Base-by-base conservation (phyloP, 2,329 filamentous ascomycete genomes). In the Trichothecium roseum region DNA sequence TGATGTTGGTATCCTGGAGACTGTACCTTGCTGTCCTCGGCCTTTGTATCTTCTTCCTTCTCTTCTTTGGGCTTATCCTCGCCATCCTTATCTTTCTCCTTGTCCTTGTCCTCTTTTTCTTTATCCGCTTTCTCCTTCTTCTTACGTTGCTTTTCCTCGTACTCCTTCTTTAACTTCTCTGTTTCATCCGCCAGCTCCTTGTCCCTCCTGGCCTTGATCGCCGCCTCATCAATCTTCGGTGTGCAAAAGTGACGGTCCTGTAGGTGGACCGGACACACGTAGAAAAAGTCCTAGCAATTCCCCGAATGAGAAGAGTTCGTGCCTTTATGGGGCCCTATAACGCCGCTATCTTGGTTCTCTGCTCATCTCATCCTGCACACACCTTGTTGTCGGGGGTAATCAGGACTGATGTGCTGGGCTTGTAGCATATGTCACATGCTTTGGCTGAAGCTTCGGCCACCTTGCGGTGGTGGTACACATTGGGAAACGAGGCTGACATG, bases 381-480 rank as follows among this genome's bases (percentile, higher is more conserved):
- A 91, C 88, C 76, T 89, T 91, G 51, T 85, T 88, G 50, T 93
- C 87, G 1, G 84, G 75, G 8, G 87, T 93, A 46, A 94, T 84
- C 37, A 98, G 67, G 14, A 96, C 89, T 45, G 81, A 93, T 6
- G 80, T 77, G 40, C 81, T 86, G 8, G 84, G 82, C 60, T 91
- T 94, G 66, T 81, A 93, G 68, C 91, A 96, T 43, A 96, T 77
- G 58, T 86, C 82, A 60, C 91, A 98, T 34, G 84, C 69, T 59
- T 84, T 94, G 10, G 84, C 73, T 2, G 81, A 73, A n/a, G 77
- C 73, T 20, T 94, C 86, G 10, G 87, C 87, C 26, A 96, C 89
- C 46, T 78, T 84, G 34, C 89, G 83, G 44, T 88, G 82, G 43
- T 84, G 78, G 62, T 89, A 96, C 20, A 83, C 59, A 52, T 96